Base-by-base conservation (phyloP, 2,329 filamentous ascomycete species). In the Apiospora malaysiana region DNA sequence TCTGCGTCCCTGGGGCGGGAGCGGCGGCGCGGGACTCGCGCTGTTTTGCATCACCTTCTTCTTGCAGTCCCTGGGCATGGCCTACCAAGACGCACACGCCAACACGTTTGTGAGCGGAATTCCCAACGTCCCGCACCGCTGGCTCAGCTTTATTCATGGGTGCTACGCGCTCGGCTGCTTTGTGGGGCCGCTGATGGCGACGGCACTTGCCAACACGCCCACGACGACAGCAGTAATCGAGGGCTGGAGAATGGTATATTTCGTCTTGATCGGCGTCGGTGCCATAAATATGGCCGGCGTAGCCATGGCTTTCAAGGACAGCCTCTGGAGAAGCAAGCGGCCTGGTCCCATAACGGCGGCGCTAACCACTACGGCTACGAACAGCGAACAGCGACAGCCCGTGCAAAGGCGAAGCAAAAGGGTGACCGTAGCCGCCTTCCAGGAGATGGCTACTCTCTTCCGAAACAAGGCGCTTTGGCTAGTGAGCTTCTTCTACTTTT, bases 81-180 rank as follows among this genome's bases (percentile, higher is more conserved):
- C 87, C 0, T 91, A 87, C 70, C 88, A 92, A 71, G 90, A 92
- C 73, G 86, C 89, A 0, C 88, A 91, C 27, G 85, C 87, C 0
- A 92, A 92, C 71, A 88, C 88, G 0, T 92, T 89, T 71, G 89
- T 91, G 0, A 83, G 86, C 0, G 82, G 84, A 0, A 77, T 86
- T 0, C 83, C 83, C 12, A 82, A 82, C 21, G 80, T 79, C 0
- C 86, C 88, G 0, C 88, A 92, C 75, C 81, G 88, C 5, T 91
- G 88, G 86, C 81, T 92, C 0, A 87, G 88, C 0, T 87, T 91
- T 69, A 90, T 92, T 21, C 90, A 92, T 72, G 90, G 89, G 10
- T 89, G 88, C 83, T 92, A 90, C 74, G 83, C 83, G 75, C 84
- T 86, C 0, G 89, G 90, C 0, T 87, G 86, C 66, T 82, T 91